Conservation (phyloP, 148 eudicot species). For the Vaccinium myrtillus region DNA sequence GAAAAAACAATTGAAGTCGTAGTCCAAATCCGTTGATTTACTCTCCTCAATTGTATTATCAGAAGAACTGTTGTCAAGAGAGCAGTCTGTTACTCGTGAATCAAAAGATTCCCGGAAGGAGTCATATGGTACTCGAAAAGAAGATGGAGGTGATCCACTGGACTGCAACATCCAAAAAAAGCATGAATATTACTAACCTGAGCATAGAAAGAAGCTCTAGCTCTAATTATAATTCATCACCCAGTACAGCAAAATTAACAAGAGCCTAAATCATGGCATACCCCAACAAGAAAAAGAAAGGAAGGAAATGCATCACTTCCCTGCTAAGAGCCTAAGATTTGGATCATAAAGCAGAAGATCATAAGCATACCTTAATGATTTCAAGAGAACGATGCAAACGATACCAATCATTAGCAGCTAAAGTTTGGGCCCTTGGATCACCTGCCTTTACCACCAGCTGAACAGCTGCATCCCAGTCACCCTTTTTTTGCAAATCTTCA, state of each 20-base stretch:
- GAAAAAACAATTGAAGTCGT: slow-evolving; percentile 80
- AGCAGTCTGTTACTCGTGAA: slow-evolving; percentile 32
- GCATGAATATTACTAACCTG: slow-evolving; percentile 10
- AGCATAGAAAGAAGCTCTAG: not conserved
- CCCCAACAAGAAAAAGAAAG: not conserved
- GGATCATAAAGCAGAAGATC: not conserved
- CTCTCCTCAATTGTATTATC: slow-evolving; percentile 33
- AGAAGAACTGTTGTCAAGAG: slow-evolving; percentile 20
- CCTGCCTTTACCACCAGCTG: slow-evolving; percentile 76
- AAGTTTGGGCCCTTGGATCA: slow-evolving; percentile 64
- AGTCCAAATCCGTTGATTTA: slow-evolving; percentile 60
- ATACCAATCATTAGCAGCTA: slow-evolving; percentile 40
- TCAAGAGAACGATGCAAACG: not conserved
- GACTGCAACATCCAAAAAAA: slow-evolving; percentile 52
- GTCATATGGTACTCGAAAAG: slow-evolving; percentile 82
- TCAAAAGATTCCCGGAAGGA: slow-evolving; percentile 54
- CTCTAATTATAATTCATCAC: not conserved
- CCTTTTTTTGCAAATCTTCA: slow-evolving; percentile 46
- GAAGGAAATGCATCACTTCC: not conserved
- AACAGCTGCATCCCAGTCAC: slow-evolving; percentile 90
- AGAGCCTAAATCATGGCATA: not conserved
- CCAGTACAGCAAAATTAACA: not conserved
- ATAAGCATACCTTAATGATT: not conserved
- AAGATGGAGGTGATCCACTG: slow-evolving; percentile 81
- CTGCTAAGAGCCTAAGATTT: not conserved